These are phyloP conservation scores for Paulownia fortunei DNA, from an alignment of 257 asterid genomes.

Conservation along the genomic window DNA sequence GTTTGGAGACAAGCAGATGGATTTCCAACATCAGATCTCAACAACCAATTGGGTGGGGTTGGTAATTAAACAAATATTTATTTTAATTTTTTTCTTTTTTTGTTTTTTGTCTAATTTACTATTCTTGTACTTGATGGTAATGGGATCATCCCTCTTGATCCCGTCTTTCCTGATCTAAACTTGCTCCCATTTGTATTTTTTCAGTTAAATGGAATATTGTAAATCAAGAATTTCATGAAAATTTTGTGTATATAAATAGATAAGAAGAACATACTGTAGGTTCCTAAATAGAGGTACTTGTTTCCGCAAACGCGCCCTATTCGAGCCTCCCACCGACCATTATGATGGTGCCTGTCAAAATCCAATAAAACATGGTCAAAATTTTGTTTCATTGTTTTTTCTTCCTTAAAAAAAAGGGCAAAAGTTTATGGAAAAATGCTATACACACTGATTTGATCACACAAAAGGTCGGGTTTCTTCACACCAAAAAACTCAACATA, in stretches of 20 bases:
- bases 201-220: too few species aligned
- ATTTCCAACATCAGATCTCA: conserved; percentile 39
- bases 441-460: conserved; percentile 8
- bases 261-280: conserved; percentile 44
- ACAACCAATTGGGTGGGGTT: conserved; percentile 29
- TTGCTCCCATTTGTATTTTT: neutral
- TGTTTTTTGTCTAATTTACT: neutral
- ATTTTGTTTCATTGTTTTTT: neutral
- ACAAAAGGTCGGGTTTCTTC: conserved; percentile 23
- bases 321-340: conserved; percentile 98
- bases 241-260: too few species aligned
- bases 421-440: neutral
- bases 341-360: conserved; percentile 87
- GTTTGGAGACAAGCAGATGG: conserved; percentile 34
- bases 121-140: neutral
- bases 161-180: neutral
- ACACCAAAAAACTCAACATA: conserved; percentile 6
- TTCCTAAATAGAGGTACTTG: conserved; percentile 90
- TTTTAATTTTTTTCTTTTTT: neutral
- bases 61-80: conserved; percentile 7
- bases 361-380: conserved; percentile 20
- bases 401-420: neutral
- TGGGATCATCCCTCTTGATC: neutral
- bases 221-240: too few species aligned
- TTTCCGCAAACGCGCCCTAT: conserved; percentile 88